A percentile compares a stretch with the other conserved stretches of the same genome.
Evolutionary conservation across 352 stramenopile genomes (phyloP).

Genomic region (Pythium phragmiticola): DNA sequence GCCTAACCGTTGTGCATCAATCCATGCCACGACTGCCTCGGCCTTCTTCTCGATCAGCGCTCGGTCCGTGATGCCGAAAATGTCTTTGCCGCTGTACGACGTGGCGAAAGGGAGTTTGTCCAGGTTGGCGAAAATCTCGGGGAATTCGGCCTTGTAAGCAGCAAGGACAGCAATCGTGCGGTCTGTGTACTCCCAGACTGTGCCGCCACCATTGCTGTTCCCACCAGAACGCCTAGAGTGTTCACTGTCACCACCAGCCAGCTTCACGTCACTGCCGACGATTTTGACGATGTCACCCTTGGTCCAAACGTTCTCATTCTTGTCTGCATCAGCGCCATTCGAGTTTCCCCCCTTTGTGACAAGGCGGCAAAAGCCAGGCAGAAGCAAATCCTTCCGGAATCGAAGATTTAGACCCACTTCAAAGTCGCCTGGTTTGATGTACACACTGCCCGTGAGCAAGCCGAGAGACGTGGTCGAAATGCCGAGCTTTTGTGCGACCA

Average conservation of each 20-base stretch:
- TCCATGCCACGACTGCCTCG: conserved; percentile 90
- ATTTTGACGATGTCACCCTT: conserved; percentile 92
- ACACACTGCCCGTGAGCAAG: conserved; percentile 92
- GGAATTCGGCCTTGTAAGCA: conserved; percentile 93
- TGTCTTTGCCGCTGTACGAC: conserved; percentile 85
- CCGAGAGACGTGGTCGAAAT: conserved; percentile 92
- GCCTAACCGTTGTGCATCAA: conserved; percentile 90
- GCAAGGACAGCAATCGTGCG: conserved; percentile 93
- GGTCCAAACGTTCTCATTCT: conserved; percentile 75
- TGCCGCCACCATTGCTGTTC: conserved; percentile 24
- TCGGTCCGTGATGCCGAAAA: conserved; percentile 80
- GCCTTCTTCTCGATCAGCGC: conserved; percentile 64
- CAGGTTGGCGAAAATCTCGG: conserved; percentile 89
- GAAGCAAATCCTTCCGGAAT: conserved; percentile 78
- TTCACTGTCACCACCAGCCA: conserved; percentile 34
- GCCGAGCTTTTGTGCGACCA: conserved; percentile 89
- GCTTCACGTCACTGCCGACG: conserved; percentile 77
- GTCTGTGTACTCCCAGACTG: conserved; percentile 97
- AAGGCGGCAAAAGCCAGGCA: conserved; percentile 93
- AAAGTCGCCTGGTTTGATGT: conserved; percentile 90
- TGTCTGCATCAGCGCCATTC: not conserved
- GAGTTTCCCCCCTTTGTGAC: conserved; percentile 30
- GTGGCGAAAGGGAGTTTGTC: conserved; percentile 84
- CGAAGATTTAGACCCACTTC: conserved; percentile 90
- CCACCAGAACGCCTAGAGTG: conserved; percentile 17